These are phyloP conservation scores for Panicum hallii DNA, from an alignment of 202 grass and related monocot genomes.

Conservation along the genomic window DNA sequence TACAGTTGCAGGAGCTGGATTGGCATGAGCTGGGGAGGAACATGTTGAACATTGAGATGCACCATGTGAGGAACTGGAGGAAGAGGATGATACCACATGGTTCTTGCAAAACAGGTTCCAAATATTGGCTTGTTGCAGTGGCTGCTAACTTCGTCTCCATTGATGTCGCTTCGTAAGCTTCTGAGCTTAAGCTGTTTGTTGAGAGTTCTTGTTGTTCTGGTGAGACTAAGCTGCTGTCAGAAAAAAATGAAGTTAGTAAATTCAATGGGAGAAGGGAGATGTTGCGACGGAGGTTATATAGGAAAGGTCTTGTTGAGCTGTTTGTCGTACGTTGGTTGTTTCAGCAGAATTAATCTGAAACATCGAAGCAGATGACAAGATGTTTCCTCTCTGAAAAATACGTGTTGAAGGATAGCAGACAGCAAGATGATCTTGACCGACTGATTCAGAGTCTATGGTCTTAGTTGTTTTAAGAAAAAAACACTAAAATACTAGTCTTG, in stretches of 20 bases:
- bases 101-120: constrained; percentile 5
- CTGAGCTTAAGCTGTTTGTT: neutral
- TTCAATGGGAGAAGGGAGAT: neutral
- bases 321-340: neutral
- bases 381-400: constrained; percentile 49
- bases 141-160: constrained; percentile 49
- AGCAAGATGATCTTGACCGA: constrained; percentile 35
- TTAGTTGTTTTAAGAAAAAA: neutral
- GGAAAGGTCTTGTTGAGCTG: neutral
- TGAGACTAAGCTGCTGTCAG: neutral
- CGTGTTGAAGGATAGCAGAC: constrained; percentile 18
- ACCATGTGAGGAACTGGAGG: constrained; percentile 47
- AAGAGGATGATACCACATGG: constrained; percentile 48
- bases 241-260: constrained; percentile 1
- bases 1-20: constrained; percentile 24
- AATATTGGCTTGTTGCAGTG: neutral
- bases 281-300: constrained; percentile 44
- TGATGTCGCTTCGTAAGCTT: neutral
- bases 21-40: constrained; percentile 36
- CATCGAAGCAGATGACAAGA: constrained; percentile 49
- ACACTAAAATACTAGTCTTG: neutral
- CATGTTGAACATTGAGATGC: constrained; percentile 40
- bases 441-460: constrained; percentile 39
- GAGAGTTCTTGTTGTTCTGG: neutral
- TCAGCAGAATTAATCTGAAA: constrained; percentile 51